Evolutionary conservation across 2,329 filamentous ascomycete species (phyloP).

Genomic region (Arthrobotrys pseudoclavata): DNA sequence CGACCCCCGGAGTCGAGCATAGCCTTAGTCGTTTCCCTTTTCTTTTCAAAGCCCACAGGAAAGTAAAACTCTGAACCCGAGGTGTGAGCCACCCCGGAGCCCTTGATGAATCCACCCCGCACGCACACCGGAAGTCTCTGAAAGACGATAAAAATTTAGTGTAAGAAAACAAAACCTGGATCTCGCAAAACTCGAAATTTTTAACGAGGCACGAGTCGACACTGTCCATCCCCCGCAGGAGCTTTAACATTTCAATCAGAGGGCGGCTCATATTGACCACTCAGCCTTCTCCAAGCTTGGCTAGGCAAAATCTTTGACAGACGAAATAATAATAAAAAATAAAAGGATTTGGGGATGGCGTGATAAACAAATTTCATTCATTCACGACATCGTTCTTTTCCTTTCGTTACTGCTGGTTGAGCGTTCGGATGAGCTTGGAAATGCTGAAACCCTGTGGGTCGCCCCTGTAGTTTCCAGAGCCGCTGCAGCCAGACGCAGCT

Average conservation of each 20-base stretch:
- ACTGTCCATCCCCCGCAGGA: constrained; percentile 29
- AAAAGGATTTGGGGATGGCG: background rate
- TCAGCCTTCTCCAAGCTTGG: constrained; percentile 54
- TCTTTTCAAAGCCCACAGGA: constrained; percentile 23
- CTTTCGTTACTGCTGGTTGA: constrained; percentile 5
- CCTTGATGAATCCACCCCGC: background rate
- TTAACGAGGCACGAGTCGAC: constrained; percentile 28
- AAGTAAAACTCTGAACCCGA: background rate
- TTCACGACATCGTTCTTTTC: constrained; percentile 21
- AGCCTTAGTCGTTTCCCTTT: constrained; percentile 22
- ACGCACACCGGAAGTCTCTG: background rate
- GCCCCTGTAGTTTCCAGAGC: constrained; percentile 47
- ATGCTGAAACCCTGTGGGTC: constrained; percentile 48
- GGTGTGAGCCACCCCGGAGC: background rate
- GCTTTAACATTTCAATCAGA: constrained; percentile 7
- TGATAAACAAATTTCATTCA: constrained; percentile 32
- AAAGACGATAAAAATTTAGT: background rate
- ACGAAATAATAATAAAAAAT: constrained; percentile 1
- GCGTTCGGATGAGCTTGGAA: background rate
- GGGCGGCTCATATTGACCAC: constrained; percentile 22
- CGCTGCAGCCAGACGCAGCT: constrained; percentile 21
- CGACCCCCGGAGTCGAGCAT: constrained; percentile 17
- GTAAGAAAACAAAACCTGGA: background rate
- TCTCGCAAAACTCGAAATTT: constrained; percentile 4
- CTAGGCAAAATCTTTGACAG: constrained; percentile 43